phyloP scores from a whole-genome alignment of 495 filamentous ascomycete species.

The Articulospora tetracladia region DNA sequence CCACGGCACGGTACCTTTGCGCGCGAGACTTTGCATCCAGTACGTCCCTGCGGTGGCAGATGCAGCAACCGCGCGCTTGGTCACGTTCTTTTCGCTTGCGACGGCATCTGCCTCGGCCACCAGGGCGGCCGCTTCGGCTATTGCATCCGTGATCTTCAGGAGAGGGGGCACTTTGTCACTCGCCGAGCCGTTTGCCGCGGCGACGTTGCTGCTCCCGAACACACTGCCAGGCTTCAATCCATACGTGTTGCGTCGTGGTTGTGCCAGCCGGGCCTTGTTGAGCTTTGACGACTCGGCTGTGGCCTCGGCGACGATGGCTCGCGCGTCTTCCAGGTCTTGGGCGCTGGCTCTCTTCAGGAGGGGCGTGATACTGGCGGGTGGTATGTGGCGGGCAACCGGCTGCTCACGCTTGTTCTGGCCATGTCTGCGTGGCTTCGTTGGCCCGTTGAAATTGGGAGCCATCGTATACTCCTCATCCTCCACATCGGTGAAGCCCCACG shows the following conservation, averaged over 20 bases:
- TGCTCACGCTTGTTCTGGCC: no score
- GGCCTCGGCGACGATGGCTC: slow-evolving; percentile 18
- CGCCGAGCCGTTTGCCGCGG: background rate
- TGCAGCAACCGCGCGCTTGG: background rate
- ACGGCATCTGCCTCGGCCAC: slow-evolving; percentile 27
- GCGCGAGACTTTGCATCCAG: slow-evolving; percentile 24
- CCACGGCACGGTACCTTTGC: slow-evolving; percentile 26
- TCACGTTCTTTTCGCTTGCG: no score
- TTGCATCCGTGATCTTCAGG: slow-evolving; percentile 28
- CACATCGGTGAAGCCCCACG: no score
- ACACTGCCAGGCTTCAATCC: slow-evolving; percentile 19
- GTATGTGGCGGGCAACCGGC: no score
- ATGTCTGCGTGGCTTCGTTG: no score
- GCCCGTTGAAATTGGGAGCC: no score
- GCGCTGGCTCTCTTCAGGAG: no score
- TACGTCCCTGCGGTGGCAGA: slow-evolving; percentile 19
- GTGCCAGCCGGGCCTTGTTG: slow-evolving; percentile 19
- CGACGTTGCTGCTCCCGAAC: slow-evolving; percentile 11
- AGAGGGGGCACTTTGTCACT: slow-evolving; percentile 3
- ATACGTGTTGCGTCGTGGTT: slow-evolving; percentile 15
- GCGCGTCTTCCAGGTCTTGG: slow-evolving; percentile 18
- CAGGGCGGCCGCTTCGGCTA: slow-evolving; percentile 29
- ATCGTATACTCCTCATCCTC: no score
- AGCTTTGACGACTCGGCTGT: slow-evolving; percentile 18
- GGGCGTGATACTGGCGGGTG: no score